Percentiles rank a stretch among this genome's conserved stretches.
These are phyloP conservation scores for Penicillium coffeae DNA, from an alignment of 495 filamentous ascomycete species.

Conservation along the genomic window DNA sequence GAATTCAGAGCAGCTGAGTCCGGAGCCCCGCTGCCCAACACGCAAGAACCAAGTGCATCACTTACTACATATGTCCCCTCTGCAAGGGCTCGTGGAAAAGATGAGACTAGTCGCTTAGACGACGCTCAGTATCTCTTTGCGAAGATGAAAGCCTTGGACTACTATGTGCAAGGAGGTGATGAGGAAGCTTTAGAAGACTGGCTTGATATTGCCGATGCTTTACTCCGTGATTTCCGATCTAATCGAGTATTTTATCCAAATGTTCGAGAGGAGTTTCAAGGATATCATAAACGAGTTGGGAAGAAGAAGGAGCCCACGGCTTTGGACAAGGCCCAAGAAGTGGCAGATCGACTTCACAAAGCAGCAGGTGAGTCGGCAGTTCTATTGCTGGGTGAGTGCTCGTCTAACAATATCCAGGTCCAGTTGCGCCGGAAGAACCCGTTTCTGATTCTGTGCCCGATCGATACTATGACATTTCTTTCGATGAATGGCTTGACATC, in stretches of 20 bases:
- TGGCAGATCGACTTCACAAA: conserved; percentile 60
- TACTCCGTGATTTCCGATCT: conserved; percentile 76
- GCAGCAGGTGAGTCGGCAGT: conserved; percentile 43
- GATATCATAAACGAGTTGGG: conserved; percentile 51
- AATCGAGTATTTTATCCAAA: conserved; percentile 74
- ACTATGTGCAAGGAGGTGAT: conserved; percentile 48
- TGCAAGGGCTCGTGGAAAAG: conserved; percentile 5
- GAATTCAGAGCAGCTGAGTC: conserved; percentile 34
- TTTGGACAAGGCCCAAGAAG: conserved; percentile 62
- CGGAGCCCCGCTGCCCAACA: conserved; percentile 11
- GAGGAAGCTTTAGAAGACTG: conserved; percentile 56
- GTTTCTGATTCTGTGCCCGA: conserved; percentile 44
- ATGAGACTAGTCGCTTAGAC: conserved; percentile 42
- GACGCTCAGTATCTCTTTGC: conserved; percentile 56
- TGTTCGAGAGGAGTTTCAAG: conserved; percentile 66
- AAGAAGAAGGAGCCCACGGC: conserved; percentile 22
- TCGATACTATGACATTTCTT: conserved; percentile 73
- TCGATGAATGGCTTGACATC: conserved; percentile 82
- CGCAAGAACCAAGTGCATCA: conserved; percentile 25
- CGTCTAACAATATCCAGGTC: conserved; percentile 17
- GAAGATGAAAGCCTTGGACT: conserved; percentile 50
- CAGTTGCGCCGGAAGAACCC: conserved; percentile 23
- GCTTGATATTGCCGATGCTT: conserved; percentile 68
- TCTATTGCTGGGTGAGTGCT: too few relatives aligned
- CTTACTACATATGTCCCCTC: conserved; percentile 13